Evolutionary conservation across 2,329 filamentous ascomycete species (phyloP).

Genomic region (Alternaria metachromatica): DNA sequence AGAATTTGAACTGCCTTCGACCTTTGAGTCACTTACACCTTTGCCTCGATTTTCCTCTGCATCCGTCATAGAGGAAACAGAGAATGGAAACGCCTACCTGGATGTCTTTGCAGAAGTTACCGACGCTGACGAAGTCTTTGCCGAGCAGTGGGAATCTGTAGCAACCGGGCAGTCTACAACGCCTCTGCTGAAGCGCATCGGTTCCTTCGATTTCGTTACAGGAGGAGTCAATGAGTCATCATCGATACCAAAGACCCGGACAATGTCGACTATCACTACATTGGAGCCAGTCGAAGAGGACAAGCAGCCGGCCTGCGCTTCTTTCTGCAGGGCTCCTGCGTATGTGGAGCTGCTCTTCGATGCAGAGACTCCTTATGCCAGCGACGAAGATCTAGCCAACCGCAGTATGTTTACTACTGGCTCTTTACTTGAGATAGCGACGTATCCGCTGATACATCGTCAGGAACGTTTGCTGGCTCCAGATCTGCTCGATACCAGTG

Average conservation of each 20-base stretch:
- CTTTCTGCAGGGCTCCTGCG: not conserved
- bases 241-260: not conserved
- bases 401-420: not conserved
- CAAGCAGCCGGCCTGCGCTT: not conserved
- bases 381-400: not conserved
- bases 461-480: too few relatives aligned
- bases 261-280: not conserved
- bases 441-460: too few relatives aligned
- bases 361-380: not conserved
- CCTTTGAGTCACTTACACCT: not conserved
- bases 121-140: not conserved
- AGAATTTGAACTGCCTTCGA: not conserved
- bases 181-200: not conserved
- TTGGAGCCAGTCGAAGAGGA: not conserved
- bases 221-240: too few relatives aligned
- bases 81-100: not conserved
- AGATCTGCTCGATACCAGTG: not conserved
- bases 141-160: not conserved
- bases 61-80: not conserved
- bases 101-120: not conserved
- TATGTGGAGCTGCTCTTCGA: conserved; percentile 8
- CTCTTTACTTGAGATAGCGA: not conserved
- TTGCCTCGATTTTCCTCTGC: not conserved
- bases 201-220: not conserved
- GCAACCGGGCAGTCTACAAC: not conserved